phyloP scores from a whole-genome alignment of 2,329 filamentous ascomycete species.

The Colletotrichum sp. region DNA sequence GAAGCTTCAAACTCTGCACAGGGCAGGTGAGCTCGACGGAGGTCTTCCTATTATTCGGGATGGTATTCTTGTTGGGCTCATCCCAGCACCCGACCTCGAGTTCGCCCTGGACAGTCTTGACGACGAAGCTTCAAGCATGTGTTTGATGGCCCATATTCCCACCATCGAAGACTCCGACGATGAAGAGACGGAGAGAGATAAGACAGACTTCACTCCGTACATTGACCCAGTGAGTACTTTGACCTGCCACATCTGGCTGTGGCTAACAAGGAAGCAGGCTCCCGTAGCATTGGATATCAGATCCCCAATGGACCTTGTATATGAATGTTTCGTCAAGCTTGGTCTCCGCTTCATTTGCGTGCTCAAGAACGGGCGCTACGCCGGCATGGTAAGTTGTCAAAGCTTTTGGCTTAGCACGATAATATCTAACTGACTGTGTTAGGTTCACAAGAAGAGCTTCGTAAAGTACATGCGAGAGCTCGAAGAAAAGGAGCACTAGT shows the following conservation, averaged over 20 bases:
- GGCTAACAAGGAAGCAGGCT: conserved; percentile 51
- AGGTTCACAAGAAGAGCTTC: conserved; percentile 96
- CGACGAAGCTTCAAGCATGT: conserved; percentile 75
- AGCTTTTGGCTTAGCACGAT: not conserved
- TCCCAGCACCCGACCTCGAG: conserved; percentile 92
- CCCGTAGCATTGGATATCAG: conserved; percentile 87
- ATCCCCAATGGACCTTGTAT: conserved; percentile 92
- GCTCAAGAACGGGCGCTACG: conserved; percentile 81
- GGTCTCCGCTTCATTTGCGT: conserved; percentile 94
- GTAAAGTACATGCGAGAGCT: conserved; percentile 91
- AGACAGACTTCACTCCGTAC: conserved; percentile 86
- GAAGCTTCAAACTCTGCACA: conserved; percentile 83
- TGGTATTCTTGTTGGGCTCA: conserved; percentile 83
- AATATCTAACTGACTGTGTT: not conserved
- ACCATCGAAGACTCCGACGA: conserved; percentile 70
- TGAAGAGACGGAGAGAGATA: conserved; percentile 56
- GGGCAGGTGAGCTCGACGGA: conserved; percentile 88
- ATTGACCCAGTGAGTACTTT: conserved; percentile 77
- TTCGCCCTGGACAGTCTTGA: conserved; percentile 86
- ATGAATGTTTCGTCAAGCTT: conserved; percentile 95
- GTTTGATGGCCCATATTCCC: conserved; percentile 78
- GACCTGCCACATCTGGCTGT: not conserved
- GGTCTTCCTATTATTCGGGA: conserved; percentile 86
- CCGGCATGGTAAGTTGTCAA: conserved; percentile 74
- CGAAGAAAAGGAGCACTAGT: conserved; percentile 55